Conservation (phyloP, 768 basidiomycete genomes). For the Mycena kentingensis region DNA sequence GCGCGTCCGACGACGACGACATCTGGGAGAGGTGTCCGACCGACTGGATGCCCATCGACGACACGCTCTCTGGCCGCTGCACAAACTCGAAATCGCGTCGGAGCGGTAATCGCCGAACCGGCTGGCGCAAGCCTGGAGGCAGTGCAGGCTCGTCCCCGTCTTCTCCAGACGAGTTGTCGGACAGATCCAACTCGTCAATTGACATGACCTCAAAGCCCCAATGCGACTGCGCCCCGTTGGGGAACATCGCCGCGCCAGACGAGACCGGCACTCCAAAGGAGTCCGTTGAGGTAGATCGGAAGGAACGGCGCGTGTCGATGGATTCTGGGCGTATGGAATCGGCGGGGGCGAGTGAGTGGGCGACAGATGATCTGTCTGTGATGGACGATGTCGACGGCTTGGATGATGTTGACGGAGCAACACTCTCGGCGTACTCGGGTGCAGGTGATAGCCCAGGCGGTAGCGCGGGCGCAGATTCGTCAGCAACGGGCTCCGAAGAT, state of each 20-base stretch:
- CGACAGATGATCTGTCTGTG: background rate
- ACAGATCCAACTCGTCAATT: slow-evolving; percentile 79
- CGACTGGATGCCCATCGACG: slow-evolving; percentile 75
- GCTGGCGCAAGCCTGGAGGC: slow-evolving; percentile 57
- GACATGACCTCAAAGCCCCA: slow-evolving; percentile 75
- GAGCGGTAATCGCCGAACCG: slow-evolving; percentile 62
- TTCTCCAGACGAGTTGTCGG: slow-evolving; percentile 68
- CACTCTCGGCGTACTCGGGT: slow-evolving; percentile 5
- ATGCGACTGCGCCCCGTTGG: slow-evolving; percentile 40
- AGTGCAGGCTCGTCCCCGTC: slow-evolving; percentile 41
- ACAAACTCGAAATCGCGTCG: slow-evolving; percentile 84
- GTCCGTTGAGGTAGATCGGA: slow-evolving; percentile 50
- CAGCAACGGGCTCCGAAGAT: too few species aligned
- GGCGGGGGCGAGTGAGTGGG: slow-evolving; percentile 3
- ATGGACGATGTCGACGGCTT: background rate
- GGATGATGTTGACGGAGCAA: slow-evolving; percentile 1
- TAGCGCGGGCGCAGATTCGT: too few species aligned
- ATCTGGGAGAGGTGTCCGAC: slow-evolving; percentile 48
- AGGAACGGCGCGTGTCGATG: slow-evolving; percentile 25
- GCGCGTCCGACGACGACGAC: slow-evolving; percentile 39
- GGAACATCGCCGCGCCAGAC: slow-evolving; percentile 41
- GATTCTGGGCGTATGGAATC: slow-evolving; percentile 5
- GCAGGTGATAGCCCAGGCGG: too few species aligned
- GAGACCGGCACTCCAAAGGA: slow-evolving; percentile 50
- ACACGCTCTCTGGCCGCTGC: slow-evolving; percentile 69